Base-by-base conservation (phyloP, 2,329 filamentous ascomycete genomes). In the Ilyonectria mors-panacis region DNA sequence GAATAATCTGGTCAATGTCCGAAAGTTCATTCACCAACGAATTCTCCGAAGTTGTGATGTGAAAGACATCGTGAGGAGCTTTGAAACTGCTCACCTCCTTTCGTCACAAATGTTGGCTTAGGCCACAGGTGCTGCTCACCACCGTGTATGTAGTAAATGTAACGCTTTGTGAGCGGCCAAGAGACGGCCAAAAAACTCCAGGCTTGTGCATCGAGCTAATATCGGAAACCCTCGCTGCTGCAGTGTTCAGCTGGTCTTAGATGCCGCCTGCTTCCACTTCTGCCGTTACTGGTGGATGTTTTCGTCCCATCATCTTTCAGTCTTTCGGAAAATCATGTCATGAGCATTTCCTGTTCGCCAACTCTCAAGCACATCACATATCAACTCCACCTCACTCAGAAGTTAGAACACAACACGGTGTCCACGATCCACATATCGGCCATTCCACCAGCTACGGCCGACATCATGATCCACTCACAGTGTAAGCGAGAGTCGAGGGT, bases 331-430 rank as follows among this genome's bases (percentile, higher is more conserved):
- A 37, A 35, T 50, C 8, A 39, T 55, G 47, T 53, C n/a, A 51
- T 65, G n/a, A 39, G 48, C 33, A 35, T 42, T 48, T 44, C 33
- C 33, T 42, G 56, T 44, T 47, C 56, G 33, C 21, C 15, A 56
- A 37, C 48, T 65, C 42, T 50, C 33, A n/a, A 60, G 50, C 51
- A 60, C 44, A 45, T 65, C 57, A 60, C 63, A 59, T 60, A 35
- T 59, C 63, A 56, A 60, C 44, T 57, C 63, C 57, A 44, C 50
- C 23, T 23, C 35, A 44, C 28, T 37, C 39, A 57, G 39, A 60
- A 39, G 12, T 39, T 55, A 45, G 51, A 65, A 44, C 44, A 58
- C 44, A 57, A 42, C 57, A 35, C 45, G 44, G 28, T 51, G 19
- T 53, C 37, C 57, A 35, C 45, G 35, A 23, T 57, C 63, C 58